Percentiles rank a stretch among this genome's conserved stretches.
These are phyloP conservation scores for Penicillium sp. DNA, from an alignment of 2,329 filamentous ascomycete genomes.

Conservation along the genomic window DNA sequence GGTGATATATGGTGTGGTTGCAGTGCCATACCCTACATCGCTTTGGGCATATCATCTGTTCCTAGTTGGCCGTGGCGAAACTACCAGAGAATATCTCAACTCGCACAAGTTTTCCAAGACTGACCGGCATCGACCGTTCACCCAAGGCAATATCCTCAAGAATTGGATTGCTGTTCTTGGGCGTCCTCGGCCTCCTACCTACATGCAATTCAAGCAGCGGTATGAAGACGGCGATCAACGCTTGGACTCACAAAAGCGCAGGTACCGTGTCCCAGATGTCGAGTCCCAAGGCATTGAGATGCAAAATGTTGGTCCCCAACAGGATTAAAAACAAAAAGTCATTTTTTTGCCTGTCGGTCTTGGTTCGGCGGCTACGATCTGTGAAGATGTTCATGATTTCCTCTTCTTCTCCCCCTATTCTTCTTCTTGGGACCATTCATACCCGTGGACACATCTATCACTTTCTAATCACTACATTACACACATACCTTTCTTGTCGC, in stretches of 20 bases:
- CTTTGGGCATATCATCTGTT: conserved; percentile 88
- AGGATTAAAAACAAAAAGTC: conserved; percentile 18
- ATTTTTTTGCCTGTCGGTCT: conserved; percentile 9
- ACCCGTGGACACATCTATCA: conserved; percentile 5
- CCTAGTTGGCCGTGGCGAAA: conserved; percentile 86
- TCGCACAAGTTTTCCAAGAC: conserved; percentile 91
- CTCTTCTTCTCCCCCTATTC: conserved; percentile 1
- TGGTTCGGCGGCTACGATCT: conserved; percentile 17
- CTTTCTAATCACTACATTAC: conserved; percentile 20
- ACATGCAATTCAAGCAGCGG: conserved; percentile 77
- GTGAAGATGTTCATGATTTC: conserved; percentile 20
- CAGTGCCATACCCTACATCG: conserved; percentile 75
- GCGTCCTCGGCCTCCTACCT: conserved; percentile 81
- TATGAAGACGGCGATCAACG: conserved; percentile 83
- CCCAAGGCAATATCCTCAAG: conserved; percentile 67
- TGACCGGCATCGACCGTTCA: conserved; percentile 88
- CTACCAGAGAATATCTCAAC: conserved; percentile 92
- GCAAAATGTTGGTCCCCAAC: conserved; percentile 55
- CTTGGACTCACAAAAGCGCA: conserved; percentile 61
- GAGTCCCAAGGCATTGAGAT: conserved; percentile 67
- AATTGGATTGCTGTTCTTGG: conserved; percentile 82
- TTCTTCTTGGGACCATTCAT: conserved; percentile 1
- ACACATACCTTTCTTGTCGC: conserved; percentile 16
- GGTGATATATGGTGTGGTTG: conserved; percentile 76
- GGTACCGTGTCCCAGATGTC: conserved; percentile 49